phyloP scores from a whole-genome alignment of 2,329 filamentous ascomycete genomes.

The Apiospora malaysiana region DNA sequence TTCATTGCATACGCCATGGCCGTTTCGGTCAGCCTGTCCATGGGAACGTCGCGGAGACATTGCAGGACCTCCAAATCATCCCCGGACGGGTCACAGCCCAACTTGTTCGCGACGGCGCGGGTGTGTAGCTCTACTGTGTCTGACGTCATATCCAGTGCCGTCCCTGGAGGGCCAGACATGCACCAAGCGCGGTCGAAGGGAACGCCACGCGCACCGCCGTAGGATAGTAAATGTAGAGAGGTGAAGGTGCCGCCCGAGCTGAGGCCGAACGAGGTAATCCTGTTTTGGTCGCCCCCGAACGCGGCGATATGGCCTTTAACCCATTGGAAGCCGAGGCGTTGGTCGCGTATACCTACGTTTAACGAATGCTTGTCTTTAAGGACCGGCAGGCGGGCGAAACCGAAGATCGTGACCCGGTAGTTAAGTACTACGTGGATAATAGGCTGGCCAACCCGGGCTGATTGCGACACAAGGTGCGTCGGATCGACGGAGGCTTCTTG shows the following conservation, averaged over 20 bases:
- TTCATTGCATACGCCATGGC: conserved; percentile 34
- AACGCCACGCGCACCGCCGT: conserved; percentile 47
- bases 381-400: conserved; percentile 37
- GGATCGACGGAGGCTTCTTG: conserved; percentile 43
- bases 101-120: conserved; percentile 8
- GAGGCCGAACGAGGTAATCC: conserved; percentile 56
- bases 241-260: conserved; percentile 48
- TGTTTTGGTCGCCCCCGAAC: conserved; percentile 52
- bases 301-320: conserved; percentile 51
- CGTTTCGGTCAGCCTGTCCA: conserved; percentile 36
- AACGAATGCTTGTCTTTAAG: conserved; percentile 36
- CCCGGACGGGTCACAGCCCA: conserved; percentile 13
- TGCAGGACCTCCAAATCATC: conserved; percentile 25
- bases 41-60: conserved; percentile 22
- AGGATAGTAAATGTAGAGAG: conserved; percentile 45
- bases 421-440: conserved; percentile 47
- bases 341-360: conserved; percentile 57
- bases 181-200: conserved; percentile 46
- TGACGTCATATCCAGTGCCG: conserved; percentile 29
- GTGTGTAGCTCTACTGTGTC: neutral
- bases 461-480: conserved; percentile 45
- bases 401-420: conserved; percentile 45
- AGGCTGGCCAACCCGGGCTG: conserved; percentile 35
- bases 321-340: conserved; percentile 57
- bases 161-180: conserved; percentile 51